Conservation (phyloP, 75 land plant genomes). For the Ceratopteris richardii region DNA sequence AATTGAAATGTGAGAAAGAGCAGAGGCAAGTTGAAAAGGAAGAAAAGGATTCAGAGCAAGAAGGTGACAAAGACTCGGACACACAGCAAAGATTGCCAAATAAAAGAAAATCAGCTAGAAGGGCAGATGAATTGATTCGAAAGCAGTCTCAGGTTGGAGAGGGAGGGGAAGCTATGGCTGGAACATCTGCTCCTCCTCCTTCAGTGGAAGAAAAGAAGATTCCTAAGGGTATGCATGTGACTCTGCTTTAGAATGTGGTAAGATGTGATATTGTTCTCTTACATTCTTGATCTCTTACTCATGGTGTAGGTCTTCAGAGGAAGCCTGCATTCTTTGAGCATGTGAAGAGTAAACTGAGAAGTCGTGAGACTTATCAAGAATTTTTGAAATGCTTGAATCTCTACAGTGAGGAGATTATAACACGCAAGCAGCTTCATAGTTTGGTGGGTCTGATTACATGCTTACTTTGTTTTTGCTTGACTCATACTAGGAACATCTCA, state of each 20-base stretch:
- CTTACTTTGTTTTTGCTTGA: too few species aligned
- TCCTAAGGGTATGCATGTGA: background rate
- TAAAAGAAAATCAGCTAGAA: constrained; percentile 55
- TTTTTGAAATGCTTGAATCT: constrained; percentile 88
- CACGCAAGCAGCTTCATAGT: constrained; percentile 57
- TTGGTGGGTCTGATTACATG: constrained; percentile 50
- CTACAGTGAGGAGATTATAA: constrained; percentile 78
- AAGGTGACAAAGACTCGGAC: constrained; percentile 42
- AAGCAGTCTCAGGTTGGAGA: constrained; percentile 55
- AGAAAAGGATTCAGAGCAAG: constrained; percentile 51
- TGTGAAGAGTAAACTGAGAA: constrained; percentile 67
- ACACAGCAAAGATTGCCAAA: constrained; percentile 33
- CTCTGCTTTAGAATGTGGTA: background rate
- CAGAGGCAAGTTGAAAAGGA: constrained; percentile 41
- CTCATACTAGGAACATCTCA: too few species aligned
- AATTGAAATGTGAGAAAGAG: constrained; percentile 44
- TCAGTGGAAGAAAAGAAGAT: constrained; percentile 4
- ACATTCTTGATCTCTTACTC: background rate
- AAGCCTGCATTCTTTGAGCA: constrained; percentile 69
- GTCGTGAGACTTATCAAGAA: constrained; percentile 70
- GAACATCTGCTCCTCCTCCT: background rate
- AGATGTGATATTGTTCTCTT: background rate
- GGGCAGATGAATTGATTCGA: constrained; percentile 52
- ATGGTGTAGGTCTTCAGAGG: constrained; percentile 4
- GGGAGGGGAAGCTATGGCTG: constrained; percentile 28